Conservation (phyloP, 164 flowering plant species). For the Magnolia kwangsiensis region DNA sequence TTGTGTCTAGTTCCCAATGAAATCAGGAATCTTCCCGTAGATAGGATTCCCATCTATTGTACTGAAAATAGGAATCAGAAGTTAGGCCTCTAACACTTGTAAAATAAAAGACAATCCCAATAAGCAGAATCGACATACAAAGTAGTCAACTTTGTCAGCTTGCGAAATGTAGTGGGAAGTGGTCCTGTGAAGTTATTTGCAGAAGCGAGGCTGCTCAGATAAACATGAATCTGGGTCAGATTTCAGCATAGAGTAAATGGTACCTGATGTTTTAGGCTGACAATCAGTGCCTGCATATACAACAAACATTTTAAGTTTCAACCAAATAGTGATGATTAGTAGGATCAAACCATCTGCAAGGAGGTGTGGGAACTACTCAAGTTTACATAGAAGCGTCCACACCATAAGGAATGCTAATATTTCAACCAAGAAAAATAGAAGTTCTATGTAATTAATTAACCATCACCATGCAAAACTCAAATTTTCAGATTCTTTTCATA, state of each 20-base stretch:
- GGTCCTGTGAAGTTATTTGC: conserved; percentile 56
- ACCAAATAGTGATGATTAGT: neutral
- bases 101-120: neutral
- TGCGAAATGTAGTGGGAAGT: conserved; percentile 46
- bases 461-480: no score
- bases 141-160: conserved; percentile 42
- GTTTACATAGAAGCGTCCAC: no score
- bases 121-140: conserved; percentile 48
- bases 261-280: no score
- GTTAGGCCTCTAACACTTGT: neutral
- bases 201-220: conserved; percentile 37
- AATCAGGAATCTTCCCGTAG: conserved; percentile 75
- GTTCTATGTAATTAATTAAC: no score
- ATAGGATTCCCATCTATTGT: conserved; percentile 64
- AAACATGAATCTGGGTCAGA: neutral
- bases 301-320: neutral
- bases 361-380: neutral
- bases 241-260: neutral
- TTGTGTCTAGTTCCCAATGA: conserved; percentile 74
- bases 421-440: no score
- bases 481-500: no score
- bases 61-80: conserved; percentile 45
- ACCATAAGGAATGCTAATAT: no score
- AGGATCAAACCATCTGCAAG: neutral
- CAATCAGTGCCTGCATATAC: neutral